Base-by-base conservation (phyloP, 2,329 filamentous ascomycete genomes). In the Trichoderma atroviride region DNA sequence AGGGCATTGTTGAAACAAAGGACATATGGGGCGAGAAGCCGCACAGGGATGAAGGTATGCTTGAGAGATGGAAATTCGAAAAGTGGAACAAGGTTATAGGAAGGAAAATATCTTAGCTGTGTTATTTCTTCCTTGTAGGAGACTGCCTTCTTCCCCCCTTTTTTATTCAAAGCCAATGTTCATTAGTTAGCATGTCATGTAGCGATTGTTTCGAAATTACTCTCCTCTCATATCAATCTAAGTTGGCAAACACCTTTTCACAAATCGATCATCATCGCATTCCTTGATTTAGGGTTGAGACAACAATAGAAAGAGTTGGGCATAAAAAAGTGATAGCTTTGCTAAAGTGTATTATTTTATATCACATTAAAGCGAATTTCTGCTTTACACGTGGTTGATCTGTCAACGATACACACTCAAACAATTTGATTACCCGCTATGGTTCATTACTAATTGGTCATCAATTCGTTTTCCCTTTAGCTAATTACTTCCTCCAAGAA, bases 31-130 rank as follows among this genome's bases (percentile, higher is more conserved):
- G 19, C 1, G 24, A 66, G 29, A 43, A 31, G 9, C 16, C 14
- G n/a, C 37, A 58, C 4, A 16, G 37, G 19, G 29, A 50, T 16
- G 14, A 66, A 16, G n/a, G 37, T 7, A 66, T 66, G 63, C 37
- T 66, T 19, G 22, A 56, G 13, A 29, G 50, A 29, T 66, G 27
- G 35, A 66, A 66, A n/a, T 66, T 66, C 35, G 40, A 27, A n/a
- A 31, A 43, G 29, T 66, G 63, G 63, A 66, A 66, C 14, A 16
- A 66, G 22, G 53, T 58, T 2, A 66, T 66, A 50, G 63, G 63
- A 24, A 58, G 63, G 52, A 57, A 66, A 27, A 58, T 66, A 24
- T 66, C 63, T 2, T 66, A 47, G 43, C 5, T 3, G 5, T 37
- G 27, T 5, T 4, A 0, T 1, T 57, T 35, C 9, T 22, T 64